These are phyloP conservation scores for Claviceps sp. DNA, from an alignment of 2,329 filamentous ascomycete species.

Conservation along the genomic window DNA sequence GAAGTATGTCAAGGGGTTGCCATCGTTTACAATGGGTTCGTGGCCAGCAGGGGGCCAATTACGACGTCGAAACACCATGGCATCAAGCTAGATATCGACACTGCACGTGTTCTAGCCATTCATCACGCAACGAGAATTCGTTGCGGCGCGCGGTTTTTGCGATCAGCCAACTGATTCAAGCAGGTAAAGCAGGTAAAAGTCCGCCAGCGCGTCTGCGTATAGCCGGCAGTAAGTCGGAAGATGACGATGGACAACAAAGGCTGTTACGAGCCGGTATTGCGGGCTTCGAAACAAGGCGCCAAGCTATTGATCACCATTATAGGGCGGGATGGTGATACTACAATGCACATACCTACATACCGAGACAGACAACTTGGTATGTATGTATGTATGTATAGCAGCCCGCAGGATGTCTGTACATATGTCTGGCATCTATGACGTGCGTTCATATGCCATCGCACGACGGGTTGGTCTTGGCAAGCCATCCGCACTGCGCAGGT, in stretches of 20 bases:
- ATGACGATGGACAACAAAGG: background rate
- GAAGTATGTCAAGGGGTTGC: conserved; percentile 1
- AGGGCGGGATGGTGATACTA: too few relatives aligned
- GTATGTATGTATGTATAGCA: background rate
- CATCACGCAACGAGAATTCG: too few relatives aligned
- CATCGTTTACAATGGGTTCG: background rate
- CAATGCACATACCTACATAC: too few relatives aligned
- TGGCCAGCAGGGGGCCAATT: too few relatives aligned
- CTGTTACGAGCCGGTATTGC: background rate
- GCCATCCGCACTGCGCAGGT: background rate
- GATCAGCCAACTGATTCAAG: background rate
- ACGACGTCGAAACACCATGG: too few relatives aligned
- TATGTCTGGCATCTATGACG: background rate
- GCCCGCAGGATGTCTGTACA: background rate
- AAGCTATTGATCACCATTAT: too few relatives aligned
- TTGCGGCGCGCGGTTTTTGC: background rate
- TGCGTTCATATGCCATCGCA: background rate
- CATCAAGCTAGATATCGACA: too few relatives aligned
- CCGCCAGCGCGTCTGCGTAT: background rate
- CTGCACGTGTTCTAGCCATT: too few relatives aligned
- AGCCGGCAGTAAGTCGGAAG: background rate
- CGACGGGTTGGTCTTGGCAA: background rate
- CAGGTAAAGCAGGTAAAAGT: background rate
- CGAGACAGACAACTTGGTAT: background rate
- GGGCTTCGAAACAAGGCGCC: too few relatives aligned